Evolutionary conservation across 1,284 basidiomycete genomes (phyloP).

Genomic region (Cutaneotrichosporon sp.): DNA sequence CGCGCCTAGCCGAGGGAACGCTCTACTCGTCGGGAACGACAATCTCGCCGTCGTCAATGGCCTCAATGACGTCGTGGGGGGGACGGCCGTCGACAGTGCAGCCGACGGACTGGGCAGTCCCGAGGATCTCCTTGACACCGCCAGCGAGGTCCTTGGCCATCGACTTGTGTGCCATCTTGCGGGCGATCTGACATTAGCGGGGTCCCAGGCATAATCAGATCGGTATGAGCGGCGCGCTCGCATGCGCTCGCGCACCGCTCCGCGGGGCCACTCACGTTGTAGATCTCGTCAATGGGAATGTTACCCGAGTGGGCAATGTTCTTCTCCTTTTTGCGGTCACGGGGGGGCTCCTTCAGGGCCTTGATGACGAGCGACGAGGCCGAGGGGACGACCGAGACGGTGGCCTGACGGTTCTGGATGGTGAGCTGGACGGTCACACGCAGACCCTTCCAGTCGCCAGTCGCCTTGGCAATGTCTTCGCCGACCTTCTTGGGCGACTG

Average conservation of each 20-base stretch:
- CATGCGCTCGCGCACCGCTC: not conserved
- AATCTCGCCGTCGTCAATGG: constrained; percentile 89
- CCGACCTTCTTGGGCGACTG: constrained; percentile 99
- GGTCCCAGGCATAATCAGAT: not conserved
- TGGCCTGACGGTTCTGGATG: constrained; percentile 99
- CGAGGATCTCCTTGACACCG: constrained; percentile 89
- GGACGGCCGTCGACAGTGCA: constrained; percentile 94
- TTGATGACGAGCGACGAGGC: constrained; percentile 97
- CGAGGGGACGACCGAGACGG: constrained; percentile 94
- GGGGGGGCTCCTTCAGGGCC: constrained; percentile 98
- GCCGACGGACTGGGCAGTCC: constrained; percentile 85
- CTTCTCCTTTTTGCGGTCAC: constrained; percentile 99
- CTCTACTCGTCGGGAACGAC: constrained; percentile 89
- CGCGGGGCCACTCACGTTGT: constrained; percentile 56
- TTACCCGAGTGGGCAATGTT: constrained; percentile 99
- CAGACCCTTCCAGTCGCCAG: constrained; percentile 98
- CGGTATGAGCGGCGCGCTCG: not conserved
- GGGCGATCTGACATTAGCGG: constrained; percentile 47
- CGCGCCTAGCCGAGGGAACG: not conserved
- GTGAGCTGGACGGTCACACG: constrained; percentile 98
- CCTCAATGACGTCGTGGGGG: constrained; percentile 93
- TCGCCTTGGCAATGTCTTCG: constrained; percentile 99
- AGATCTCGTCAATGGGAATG: constrained; percentile 88
- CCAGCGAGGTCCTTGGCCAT: constrained; percentile 86
- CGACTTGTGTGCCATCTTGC: constrained; percentile 94